Evolutionary conservation across 2,329 filamentous ascomycete genomes (phyloP).

Genomic region (Capronia epimyces): DNA sequence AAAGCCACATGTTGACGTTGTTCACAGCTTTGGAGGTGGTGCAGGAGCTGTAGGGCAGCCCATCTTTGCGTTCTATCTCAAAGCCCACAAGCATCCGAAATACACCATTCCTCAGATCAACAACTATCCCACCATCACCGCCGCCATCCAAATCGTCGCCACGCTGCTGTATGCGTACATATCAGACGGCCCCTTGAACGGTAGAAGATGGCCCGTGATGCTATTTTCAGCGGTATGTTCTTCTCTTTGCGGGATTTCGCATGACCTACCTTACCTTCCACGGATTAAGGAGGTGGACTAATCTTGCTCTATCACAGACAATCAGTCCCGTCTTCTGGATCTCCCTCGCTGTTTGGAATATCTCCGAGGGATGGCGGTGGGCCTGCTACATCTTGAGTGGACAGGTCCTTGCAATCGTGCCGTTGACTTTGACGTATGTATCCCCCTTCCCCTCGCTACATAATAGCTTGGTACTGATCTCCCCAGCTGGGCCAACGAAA

Average conservation of each 20-base stretch:
- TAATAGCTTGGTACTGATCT: neutral
- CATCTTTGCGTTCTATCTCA: constrained; percentile 24
- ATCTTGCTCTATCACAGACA: neutral
- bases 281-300: neutral
- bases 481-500: constrained; percentile 46
- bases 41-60: constrained; percentile 11
- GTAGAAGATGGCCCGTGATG: constrained; percentile 15
- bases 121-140: constrained; percentile 23
- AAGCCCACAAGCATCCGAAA: constrained; percentile 30
- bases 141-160: constrained; percentile 19
- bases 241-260: too few relatives aligned
- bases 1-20: neutral
- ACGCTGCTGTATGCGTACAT: constrained; percentile 24
- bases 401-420: constrained; percentile 42
- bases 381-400: constrained; percentile 53
- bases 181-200: constrained; percentile 21
- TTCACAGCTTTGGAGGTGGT: constrained; percentile 7
- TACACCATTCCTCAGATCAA: constrained; percentile 28
- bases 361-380: constrained; percentile 56
- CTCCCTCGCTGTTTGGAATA: constrained; percentile 46
- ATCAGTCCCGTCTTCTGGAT: constrained; percentile 42
- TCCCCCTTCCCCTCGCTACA: neutral
- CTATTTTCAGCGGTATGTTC: constrained; percentile 16
- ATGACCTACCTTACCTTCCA: neutral
- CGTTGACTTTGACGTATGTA: constrained; percentile 46